Evolutionary conservation across 2,329 filamentous ascomycete genomes (phyloP).

Genomic region (Penicillium capsulatum): DNA sequence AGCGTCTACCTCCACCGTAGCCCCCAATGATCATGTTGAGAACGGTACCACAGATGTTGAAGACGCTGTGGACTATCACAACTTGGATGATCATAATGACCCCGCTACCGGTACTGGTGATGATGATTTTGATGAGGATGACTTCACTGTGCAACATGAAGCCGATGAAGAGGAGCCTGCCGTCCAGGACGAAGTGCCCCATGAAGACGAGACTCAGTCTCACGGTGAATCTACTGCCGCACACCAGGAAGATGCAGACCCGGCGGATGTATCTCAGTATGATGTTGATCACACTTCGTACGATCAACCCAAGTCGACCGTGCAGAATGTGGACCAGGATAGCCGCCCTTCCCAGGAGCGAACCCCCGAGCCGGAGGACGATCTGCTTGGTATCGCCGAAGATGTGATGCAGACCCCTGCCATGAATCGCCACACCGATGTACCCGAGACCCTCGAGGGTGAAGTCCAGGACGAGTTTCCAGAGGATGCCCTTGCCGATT

Average conservation of each 20-base stretch:
- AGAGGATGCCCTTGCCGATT: slow-evolving; percentile 15
- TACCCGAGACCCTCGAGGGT: slow-evolving; percentile 9
- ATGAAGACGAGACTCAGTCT: slow-evolving; percentile 9
- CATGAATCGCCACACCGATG: slow-evolving; percentile 10
- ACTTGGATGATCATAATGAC: neutral
- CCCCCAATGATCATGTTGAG: slow-evolving; percentile 18
- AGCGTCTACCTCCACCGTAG: slow-evolving; percentile 30
- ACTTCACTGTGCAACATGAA: neutral
- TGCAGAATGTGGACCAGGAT: slow-evolving; percentile 12
- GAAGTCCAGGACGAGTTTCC: slow-evolving; percentile 15
- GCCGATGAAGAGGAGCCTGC: neutral
- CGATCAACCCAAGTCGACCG: slow-evolving; percentile 20
- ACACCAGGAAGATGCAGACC: slow-evolving; percentile 6
- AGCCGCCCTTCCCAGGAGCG: slow-evolving; percentile 14
- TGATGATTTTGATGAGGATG: slow-evolving; percentile 8
- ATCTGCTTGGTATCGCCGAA: slow-evolving; percentile 32
- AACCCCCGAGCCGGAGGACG: slow-evolving; percentile 22
- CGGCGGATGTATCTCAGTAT: slow-evolving; percentile 6
- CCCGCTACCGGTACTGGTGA: neutral
- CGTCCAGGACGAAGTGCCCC: neutral
- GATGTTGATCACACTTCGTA: slow-evolving; percentile 9
- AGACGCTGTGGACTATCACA: neutral
- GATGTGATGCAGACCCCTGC: slow-evolving; percentile 30
- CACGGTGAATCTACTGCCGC: slow-evolving; percentile 7
- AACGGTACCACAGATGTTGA: slow-evolving; percentile 10